Evolutionary conservation across 2,329 filamentous ascomycete species (phyloP).

Genomic region (Microdochium trichocladiopsis): DNA sequence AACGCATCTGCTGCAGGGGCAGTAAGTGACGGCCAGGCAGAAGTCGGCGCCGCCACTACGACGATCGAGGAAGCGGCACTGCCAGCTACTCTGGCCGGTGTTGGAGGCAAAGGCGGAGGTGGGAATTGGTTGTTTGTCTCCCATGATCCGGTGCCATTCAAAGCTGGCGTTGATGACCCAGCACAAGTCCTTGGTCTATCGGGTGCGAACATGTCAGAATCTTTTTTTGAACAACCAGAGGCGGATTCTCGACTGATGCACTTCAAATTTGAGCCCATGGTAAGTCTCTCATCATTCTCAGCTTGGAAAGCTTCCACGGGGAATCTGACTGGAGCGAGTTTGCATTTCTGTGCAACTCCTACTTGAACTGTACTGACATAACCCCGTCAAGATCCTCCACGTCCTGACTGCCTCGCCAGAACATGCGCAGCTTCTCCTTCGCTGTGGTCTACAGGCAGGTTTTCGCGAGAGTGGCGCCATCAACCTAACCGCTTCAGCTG

Average conservation of each 20-base stretch:
- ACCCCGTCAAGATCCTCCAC: slow-evolving; percentile 67
- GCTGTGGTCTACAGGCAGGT: slow-evolving; percentile 71
- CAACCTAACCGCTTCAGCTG: slow-evolving; percentile 40
- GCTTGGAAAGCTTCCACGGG: too few species aligned
- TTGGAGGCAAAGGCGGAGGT: slow-evolving; percentile 79
- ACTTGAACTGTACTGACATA: slow-evolving; percentile 2
- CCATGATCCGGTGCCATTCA: slow-evolving; percentile 58
- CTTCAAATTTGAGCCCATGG: slow-evolving; percentile 94
- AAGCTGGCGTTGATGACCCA: slow-evolving; percentile 16
- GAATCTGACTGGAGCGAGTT: too few species aligned
- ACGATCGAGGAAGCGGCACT: slow-evolving; percentile 9
- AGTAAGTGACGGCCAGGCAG: slow-evolving; percentile 8
- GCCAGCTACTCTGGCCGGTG: slow-evolving; percentile 41
- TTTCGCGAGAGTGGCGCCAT: slow-evolving; percentile 88
- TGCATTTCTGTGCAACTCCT: too few species aligned
- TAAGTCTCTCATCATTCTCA: slow-evolving; percentile 33
- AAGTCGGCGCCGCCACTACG: too few species aligned
- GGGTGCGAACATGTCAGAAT: slow-evolving; percentile 11
- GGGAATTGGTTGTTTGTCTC: slow-evolving; percentile 84
- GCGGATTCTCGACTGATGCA: slow-evolving; percentile 53
- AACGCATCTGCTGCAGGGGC: slow-evolving; percentile 17
- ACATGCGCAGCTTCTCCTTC: slow-evolving; percentile 69
- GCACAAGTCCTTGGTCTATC: slow-evolving; percentile 20
- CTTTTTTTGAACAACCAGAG: slow-evolving; percentile 9
- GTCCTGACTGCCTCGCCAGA: slow-evolving; percentile 68